These are phyloP conservation scores for Ophiocordyceps polyrhachis-furcata DNA, from an alignment of 2,329 filamentous ascomycete species.

Conservation along the genomic window DNA sequence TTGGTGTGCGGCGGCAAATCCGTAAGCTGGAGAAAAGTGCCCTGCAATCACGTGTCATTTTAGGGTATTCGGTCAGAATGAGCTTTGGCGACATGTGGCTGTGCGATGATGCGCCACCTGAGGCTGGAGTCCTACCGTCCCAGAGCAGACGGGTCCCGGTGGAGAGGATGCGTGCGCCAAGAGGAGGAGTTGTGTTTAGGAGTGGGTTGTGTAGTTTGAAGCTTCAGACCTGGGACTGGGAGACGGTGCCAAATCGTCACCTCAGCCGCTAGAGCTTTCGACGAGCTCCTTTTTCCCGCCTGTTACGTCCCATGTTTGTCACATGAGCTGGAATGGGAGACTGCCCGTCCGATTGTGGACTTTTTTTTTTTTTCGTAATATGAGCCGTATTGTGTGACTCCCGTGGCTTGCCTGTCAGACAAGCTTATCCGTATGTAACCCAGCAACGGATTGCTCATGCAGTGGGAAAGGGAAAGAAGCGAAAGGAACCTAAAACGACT, in stretches of 20 bases:
- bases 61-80: conserved; percentile 10
- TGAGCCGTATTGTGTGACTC: neutral
- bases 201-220: neutral
- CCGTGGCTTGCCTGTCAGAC: neutral
- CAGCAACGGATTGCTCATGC: neutral
- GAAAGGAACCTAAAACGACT: neutral
- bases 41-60: conserved; percentile 17
- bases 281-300: neutral
- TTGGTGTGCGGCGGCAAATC: conserved; percentile 15
- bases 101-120: conserved; percentile 1
- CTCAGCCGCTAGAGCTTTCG: neutral
- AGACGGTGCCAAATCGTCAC: neutral
- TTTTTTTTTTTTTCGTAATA: neutral
- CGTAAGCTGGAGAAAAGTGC: conserved; percentile 12
- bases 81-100: neutral
- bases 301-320: neutral
- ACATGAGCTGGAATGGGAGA: neutral
- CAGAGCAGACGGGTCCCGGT: neutral
- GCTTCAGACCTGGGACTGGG: neutral
- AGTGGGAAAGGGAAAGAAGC: neutral
- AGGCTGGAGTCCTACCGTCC: neutral
- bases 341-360: neutral
- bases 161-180: no score
- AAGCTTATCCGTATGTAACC: neutral
- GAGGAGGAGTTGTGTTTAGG: neutral